Evolutionary conservation across 2,329 filamentous ascomycete genomes (phyloP).

Genomic region (Colletotrichum tamarilloi): DNA sequence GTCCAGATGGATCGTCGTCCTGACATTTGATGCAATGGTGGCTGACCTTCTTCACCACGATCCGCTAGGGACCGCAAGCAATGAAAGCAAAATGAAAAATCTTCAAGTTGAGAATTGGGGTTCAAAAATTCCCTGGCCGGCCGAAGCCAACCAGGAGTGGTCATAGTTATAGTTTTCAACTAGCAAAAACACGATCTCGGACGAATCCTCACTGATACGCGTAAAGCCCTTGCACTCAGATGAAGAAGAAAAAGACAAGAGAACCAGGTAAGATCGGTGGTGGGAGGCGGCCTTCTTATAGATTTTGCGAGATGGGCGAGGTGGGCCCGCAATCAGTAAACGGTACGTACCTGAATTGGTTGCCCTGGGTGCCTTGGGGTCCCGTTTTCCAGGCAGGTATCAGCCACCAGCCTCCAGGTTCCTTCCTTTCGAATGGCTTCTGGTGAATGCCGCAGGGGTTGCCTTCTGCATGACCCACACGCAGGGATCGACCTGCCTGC

Average conservation of each 20-base stretch:
- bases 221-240: conserved; percentile 82
- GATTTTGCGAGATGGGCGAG: background rate
- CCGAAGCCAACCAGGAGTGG: conserved; percentile 69
- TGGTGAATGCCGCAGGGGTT: background rate
- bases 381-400: too few species aligned
- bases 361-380: background rate
- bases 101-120: conserved; percentile 44
- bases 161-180: conserved; percentile 77
- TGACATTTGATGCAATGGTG: conserved; percentile 68
- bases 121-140: conserved; percentile 85
- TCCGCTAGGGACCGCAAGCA: conserved; percentile 53
- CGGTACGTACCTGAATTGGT: conserved; percentile 14
- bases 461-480: background rate
- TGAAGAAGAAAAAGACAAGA: conserved; percentile 58
- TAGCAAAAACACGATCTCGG: conserved; percentile 91
- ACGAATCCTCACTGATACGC: conserved; percentile 88
- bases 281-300: conserved; percentile 33
- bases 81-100: conserved; percentile 57
- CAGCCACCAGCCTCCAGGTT: background rate
- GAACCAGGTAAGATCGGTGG: conserved; percentile 9
- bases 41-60: conserved; percentile 61
- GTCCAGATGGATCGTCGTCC: too few species aligned
- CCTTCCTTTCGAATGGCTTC: background rate
- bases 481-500: background rate
- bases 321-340: conserved; percentile 25